Conservation (phyloP, 2,329 filamentous ascomycete genomes). For the Pseudocercospora macadamiae region DNA sequence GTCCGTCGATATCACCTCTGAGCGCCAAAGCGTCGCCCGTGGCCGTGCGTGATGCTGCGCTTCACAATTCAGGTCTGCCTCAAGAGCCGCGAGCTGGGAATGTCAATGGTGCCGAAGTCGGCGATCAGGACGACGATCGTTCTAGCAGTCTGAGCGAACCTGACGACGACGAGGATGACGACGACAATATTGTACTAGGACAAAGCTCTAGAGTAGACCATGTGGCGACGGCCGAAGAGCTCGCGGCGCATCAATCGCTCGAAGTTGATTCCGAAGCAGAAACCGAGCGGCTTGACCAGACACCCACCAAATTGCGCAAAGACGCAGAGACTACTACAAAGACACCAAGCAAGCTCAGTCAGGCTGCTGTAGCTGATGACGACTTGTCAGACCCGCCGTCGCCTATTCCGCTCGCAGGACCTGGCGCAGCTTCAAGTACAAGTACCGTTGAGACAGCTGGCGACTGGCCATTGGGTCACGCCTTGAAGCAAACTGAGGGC, state of each 20-base stretch:
- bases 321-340: conserved; percentile 57
- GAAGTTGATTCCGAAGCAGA: conserved; percentile 81
- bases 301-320: conserved; percentile 37
- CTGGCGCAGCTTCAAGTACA: conserved; percentile 38
- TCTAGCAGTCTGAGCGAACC: conserved; percentile 95
- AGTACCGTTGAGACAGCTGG: conserved; percentile 34
- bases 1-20: conserved; percentile 40
- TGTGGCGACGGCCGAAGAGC: conserved; percentile 15
- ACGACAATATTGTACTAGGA: conserved; percentile 49
- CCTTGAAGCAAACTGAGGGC: not conserved
- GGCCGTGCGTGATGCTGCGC: conserved; percentile 25
- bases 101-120: conserved; percentile 24
- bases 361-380: conserved; percentile 53
- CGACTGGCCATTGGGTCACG: conserved; percentile 19
- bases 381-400: conserved; percentile 43
- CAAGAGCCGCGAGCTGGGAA: not conserved
- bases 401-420: conserved; percentile 30
- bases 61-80: conserved; percentile 1
- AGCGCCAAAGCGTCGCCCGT: conserved; percentile 37
- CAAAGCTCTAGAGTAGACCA: conserved; percentile 13
- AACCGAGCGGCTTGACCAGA: conserved; percentile 88
- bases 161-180: conserved; percentile 80
- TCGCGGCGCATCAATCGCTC: conserved; percentile 30
- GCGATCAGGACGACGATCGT: conserved; percentile 46
- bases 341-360: conserved; percentile 77